These are phyloP conservation scores for Angomonas ambiguus DNA, from an alignment of 208 protist genomes.

Conservation along the genomic window DNA sequence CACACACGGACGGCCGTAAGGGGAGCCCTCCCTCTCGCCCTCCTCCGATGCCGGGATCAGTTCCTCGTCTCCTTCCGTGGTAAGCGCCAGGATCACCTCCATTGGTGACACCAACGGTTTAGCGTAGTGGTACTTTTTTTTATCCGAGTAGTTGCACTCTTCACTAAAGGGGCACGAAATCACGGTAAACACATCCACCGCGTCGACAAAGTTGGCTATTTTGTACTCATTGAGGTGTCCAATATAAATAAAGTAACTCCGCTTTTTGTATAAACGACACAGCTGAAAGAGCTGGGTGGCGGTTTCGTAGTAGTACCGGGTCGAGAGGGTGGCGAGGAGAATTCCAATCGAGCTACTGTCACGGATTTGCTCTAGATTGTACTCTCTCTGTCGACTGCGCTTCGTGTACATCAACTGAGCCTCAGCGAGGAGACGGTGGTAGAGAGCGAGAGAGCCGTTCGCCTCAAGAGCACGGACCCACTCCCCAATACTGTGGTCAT, in stretches of 20 bases:
- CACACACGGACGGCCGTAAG: neutral
- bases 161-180: slow-evolving; percentile 86
- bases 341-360: slow-evolving; percentile 79
- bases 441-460: slow-evolving; percentile 21
- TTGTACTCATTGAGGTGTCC: slow-evolving; percentile 92
- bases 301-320: slow-evolving; percentile 77
- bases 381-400: slow-evolving; percentile 40
- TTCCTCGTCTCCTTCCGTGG: slow-evolving; percentile 13
- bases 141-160: slow-evolving; percentile 65
- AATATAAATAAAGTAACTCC: slow-evolving; percentile 85
- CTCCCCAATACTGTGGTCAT: too few species aligned
- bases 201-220: slow-evolving; percentile 88
- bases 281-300: slow-evolving; percentile 68
- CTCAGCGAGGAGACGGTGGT: slow-evolving; percentile 37
- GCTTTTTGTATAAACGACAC: slow-evolving; percentile 46
- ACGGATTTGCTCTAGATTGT: slow-evolving; percentile 78
- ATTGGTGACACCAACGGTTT: slow-evolving; percentile 87
- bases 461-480: slow-evolving; percentile 9
- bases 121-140: slow-evolving; percentile 58
- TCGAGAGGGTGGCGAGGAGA: slow-evolving; percentile 76
- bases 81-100: slow-evolving; percentile 80
- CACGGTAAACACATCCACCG: slow-evolving; percentile 82
- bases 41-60: neutral
- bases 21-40: neutral
- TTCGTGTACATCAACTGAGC: neutral